These are phyloP conservation scores for Fusarium sp. DNA, from an alignment of 2,329 filamentous ascomycete genomes.

Conservation along the genomic window DNA sequence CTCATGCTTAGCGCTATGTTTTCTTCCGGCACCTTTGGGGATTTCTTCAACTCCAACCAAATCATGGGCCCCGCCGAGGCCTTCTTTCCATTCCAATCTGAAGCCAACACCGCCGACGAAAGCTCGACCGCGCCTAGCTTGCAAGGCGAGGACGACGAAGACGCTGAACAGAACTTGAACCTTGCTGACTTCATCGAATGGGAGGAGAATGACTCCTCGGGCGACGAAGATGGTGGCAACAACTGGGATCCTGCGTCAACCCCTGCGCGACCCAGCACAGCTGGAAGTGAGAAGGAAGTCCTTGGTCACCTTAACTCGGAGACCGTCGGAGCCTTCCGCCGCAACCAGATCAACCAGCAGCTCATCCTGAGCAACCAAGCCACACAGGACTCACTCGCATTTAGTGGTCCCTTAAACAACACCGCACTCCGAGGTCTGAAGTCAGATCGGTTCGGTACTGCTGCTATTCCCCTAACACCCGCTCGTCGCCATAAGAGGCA, in stretches of 20 bases:
- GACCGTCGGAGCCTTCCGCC: constrained; percentile 83
- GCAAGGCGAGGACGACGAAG: constrained; percentile 70
- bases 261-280: constrained; percentile 63
- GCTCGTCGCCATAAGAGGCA: constrained; percentile 69
- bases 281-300: constrained; percentile 61
- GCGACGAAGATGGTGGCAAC: constrained; percentile 69
- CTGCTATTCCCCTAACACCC: constrained; percentile 76
- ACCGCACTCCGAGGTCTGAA: constrained; percentile 74
- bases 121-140: constrained; percentile 55
- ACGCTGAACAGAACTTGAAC: constrained; percentile 73
- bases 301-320: constrained; percentile 73
- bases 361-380: constrained; percentile 71
- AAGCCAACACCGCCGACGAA: constrained; percentile 67
- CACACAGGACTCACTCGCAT: constrained; percentile 72
- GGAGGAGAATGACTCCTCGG: constrained; percentile 69
- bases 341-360: constrained; percentile 73
- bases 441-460: constrained; percentile 74
- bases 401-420: constrained; percentile 71
- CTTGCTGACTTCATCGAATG: constrained; percentile 81
- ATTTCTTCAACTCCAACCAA: constrained; percentile 72
- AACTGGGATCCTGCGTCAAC: constrained; percentile 66
- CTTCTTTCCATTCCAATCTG: constrained; percentile 77
- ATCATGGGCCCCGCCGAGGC: constrained; percentile 80
- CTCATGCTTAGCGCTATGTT: constrained; percentile 84
- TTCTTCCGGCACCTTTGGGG: constrained; percentile 66